Conservation (phyloP, 345 rosid species). For the Brassica nigra region DNA sequence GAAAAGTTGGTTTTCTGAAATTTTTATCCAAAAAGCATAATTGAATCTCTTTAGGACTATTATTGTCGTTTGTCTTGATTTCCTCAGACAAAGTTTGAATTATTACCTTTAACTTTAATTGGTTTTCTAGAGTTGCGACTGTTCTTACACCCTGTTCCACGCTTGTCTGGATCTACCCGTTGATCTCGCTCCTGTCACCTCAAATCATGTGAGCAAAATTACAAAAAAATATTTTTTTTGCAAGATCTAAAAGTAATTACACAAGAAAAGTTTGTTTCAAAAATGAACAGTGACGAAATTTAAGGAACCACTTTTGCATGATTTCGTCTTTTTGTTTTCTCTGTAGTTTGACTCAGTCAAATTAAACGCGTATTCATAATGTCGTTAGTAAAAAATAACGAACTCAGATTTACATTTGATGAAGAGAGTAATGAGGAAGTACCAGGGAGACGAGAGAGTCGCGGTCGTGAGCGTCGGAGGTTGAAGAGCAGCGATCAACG, state of each 20-base stretch:
- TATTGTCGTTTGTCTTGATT: slow-evolving; percentile 17
- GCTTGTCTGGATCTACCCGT: slow-evolving; percentile 59
- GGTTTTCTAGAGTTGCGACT: slow-evolving; percentile 55
- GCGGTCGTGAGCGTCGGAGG: slow-evolving; percentile 76
- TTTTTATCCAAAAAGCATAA: slow-evolving; percentile 29
- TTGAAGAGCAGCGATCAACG: slow-evolving; percentile 87
- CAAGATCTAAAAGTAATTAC: slow-evolving; percentile 29
- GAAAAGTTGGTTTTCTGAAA: neutral
- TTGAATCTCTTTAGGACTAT: slow-evolving; percentile 9
- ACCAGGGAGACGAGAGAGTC: slow-evolving; percentile 76
- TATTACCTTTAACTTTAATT: slow-evolving; percentile 64
- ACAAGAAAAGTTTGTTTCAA: neutral
- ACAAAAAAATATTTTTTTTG: neutral
- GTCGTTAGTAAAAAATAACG: neutral
- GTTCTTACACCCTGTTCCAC: slow-evolving; percentile 44
- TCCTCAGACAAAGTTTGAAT: slow-evolving; percentile 15
- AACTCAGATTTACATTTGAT: slow-evolving; percentile 10
- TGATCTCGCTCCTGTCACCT: slow-evolving; percentile 59
- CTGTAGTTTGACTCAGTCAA: slow-evolving; percentile 24
- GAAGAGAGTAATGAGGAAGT: slow-evolving; percentile 17
- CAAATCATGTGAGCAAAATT: slow-evolving; percentile 36
- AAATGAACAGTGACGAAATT: slow-evolving; percentile 8
- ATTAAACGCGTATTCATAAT: neutral
- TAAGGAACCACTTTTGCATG: slow-evolving; percentile 7
- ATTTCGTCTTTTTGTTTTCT: neutral